Percentiles rank a stretch among this genome's conserved stretches.
Conservation (phyloP, 768 basidiomycete species). For the Neoboletus brunneissimus region DNA sequence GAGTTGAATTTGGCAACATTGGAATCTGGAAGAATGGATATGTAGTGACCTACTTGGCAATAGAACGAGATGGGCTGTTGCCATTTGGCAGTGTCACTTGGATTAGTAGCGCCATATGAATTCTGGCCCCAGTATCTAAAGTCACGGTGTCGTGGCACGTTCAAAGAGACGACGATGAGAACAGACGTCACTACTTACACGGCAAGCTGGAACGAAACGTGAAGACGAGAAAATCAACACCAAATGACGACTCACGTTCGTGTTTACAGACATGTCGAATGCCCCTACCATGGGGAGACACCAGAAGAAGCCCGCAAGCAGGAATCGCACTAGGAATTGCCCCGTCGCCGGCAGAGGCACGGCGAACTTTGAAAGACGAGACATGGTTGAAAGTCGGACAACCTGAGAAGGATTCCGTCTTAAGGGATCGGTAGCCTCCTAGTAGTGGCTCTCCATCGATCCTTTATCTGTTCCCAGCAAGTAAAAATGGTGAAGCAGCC, state of each 20-base stretch:
- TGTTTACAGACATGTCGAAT: slow-evolving; percentile 17
- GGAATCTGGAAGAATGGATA: background rate
- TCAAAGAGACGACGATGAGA: background rate
- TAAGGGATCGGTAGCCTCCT: background rate
- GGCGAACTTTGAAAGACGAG: background rate
- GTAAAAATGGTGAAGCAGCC: background rate
- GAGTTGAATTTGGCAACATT: background rate
- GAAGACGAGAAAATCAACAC: background rate
- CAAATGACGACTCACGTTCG: slow-evolving; percentile 17
- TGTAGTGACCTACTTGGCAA: slow-evolving; percentile 22
- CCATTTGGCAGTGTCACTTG: slow-evolving; percentile 28
- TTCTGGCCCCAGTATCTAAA: slow-evolving; percentile 39
- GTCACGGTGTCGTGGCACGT: background rate
- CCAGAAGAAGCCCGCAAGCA: background rate
- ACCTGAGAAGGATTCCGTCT: background rate
- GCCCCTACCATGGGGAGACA: slow-evolving; percentile 6
- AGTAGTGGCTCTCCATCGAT: background rate
- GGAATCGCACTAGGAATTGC: background rate
- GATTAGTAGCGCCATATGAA: slow-evolving; percentile 35
- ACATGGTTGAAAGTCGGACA: background rate
- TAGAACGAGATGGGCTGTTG: slow-evolving; percentile 35
- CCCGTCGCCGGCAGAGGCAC: background rate
- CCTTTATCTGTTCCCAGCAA: slow-evolving; percentile 10
- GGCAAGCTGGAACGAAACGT: slow-evolving; percentile 14
- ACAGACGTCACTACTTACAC: slow-evolving; percentile 5